Evolutionary conservation across 257 asterid species (phyloP), one percentile per base, ranked within the genome.

Genomic region (Solanum neorickii): DNA sequence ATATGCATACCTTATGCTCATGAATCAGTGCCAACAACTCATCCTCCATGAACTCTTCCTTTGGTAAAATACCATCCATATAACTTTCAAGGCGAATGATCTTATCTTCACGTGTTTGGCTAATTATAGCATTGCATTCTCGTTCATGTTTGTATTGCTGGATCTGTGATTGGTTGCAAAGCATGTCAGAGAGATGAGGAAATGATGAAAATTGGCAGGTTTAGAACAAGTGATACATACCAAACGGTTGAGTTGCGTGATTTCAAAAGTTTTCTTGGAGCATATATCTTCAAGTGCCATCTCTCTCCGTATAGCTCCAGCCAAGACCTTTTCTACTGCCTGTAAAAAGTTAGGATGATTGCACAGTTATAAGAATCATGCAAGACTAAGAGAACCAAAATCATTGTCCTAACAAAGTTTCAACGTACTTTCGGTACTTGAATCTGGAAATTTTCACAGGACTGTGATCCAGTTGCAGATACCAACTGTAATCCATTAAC

Each of bases 221-320:
- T n/a, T 41, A 27, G 13, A 85, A 21, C 39, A 56, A 42, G 68
- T 4, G 66, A 13, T 89, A 88, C 92, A 35, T 92, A 97, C 99
- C 98, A 97, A 88, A 80, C 99, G 99, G 77, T 95, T 95, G 77
- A 97, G 98, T 87, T 96, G 98, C 90, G 88, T 93, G 91, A 97
- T 95, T 89, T 96, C 98, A 83, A 94, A 91, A 68, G 89, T 93
- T 88, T 94, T 96, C 91, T 94, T 94, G 85, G 94, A 89, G 88
- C 96, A 95, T 59, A 96, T 87, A 88, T 95, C 99, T 92, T 97
- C 99, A 52, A 96, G 87, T 86, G 99, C 98, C 99, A 96, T 97
- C 95, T 97, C 99, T 92, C 99, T 96, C 84, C 99, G 94, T 91
- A 97, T 96, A 66, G 99, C 98, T 88, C 99, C 99, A 46, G 99